phyloP scores from a whole-genome alignment of 306 rosid genomes.

The Prunus fruticosa region DNA sequence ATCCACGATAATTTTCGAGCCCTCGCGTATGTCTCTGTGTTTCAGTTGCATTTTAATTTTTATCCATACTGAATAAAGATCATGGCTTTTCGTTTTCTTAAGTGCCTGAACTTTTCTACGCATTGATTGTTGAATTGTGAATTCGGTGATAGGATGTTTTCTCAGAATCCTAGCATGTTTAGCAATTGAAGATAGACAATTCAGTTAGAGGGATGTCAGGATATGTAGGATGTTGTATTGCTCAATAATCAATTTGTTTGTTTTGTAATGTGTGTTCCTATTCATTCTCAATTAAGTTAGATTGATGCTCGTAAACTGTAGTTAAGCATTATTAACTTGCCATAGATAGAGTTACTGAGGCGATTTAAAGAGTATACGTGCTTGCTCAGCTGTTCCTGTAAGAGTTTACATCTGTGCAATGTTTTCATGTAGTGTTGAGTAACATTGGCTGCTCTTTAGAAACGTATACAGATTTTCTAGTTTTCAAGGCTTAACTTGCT shows the following conservation, averaged over 20 bases:
- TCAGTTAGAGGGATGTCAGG: not conserved
- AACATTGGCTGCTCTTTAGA: not conserved
- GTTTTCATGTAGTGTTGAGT: not conserved
- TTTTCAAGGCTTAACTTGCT: not conserved
- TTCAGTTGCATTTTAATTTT: not conserved
- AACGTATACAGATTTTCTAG: not conserved
- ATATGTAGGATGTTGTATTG: not conserved
- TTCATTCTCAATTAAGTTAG: not conserved
- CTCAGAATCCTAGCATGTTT: not conserved
- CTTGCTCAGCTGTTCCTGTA: not conserved
- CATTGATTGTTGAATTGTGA: not conserved
- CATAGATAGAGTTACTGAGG: not conserved
- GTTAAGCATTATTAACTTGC: not conserved
- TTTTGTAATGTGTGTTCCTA: not conserved
- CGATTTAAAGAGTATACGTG: not conserved
- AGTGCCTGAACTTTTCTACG: not conserved
- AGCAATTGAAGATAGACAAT: not conserved
- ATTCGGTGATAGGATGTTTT: not conserved
- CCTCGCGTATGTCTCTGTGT: constrained; percentile 60
- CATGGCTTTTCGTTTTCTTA: not conserved
- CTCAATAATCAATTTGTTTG: not conserved
- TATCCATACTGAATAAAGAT: not conserved
- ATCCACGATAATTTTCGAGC: constrained; percentile 87
- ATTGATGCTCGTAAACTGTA: not conserved
- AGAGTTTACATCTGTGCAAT: not conserved